Evolutionary conservation across 2,329 filamentous ascomycete genomes (phyloP).

Genomic region (Thelonectria discophora): DNA sequence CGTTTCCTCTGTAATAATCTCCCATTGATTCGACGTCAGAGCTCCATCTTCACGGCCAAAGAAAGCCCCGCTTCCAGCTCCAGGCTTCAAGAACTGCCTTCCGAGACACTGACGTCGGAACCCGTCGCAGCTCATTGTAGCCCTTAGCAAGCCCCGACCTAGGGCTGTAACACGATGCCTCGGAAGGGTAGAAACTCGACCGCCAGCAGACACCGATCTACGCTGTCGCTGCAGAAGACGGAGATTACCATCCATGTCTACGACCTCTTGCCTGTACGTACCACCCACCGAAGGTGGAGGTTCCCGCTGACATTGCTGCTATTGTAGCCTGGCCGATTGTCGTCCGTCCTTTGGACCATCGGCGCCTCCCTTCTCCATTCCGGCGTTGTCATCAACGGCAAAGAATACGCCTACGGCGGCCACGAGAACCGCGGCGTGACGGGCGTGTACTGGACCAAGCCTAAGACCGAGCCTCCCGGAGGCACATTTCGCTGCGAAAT

Average conservation of each 20-base stretch:
- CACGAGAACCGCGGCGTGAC: conserved; percentile 76
- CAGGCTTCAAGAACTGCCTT: conserved; percentile 23
- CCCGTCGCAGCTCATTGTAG: conserved; percentile 32
- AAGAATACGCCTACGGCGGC: conserved; percentile 86
- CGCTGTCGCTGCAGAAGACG: conserved; percentile 74
- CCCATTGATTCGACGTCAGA: conserved; percentile 10
- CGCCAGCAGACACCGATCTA: conserved; percentile 66
- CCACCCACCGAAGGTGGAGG: conserved; percentile 17
- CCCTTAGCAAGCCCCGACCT: conserved; percentile 10
- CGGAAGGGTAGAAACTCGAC: conserved; percentile 40
- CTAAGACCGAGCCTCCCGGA: conserved; percentile 76
- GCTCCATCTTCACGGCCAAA: conserved; percentile 22
- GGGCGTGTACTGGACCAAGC: conserved; percentile 85
- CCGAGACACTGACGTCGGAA: conserved; percentile 36
- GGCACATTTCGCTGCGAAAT: conserved; percentile 80
- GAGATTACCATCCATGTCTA: conserved; percentile 82
- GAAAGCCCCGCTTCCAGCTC: conserved; percentile 30
- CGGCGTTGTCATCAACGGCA: conserved; percentile 81
- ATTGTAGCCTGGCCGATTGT: conserved; percentile 73
- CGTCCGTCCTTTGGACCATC: conserved; percentile 80
- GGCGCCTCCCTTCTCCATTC: conserved; percentile 83
- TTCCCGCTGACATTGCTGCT: conserved; percentile 24
- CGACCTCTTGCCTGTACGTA: conserved; percentile 74
- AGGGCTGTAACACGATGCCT: conserved; percentile 38
- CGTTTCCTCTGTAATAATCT: conserved; percentile 11